These are phyloP conservation scores for Gastrolobium villosum DNA, from an alignment of 306 rosid species.

Conservation along the genomic window DNA sequence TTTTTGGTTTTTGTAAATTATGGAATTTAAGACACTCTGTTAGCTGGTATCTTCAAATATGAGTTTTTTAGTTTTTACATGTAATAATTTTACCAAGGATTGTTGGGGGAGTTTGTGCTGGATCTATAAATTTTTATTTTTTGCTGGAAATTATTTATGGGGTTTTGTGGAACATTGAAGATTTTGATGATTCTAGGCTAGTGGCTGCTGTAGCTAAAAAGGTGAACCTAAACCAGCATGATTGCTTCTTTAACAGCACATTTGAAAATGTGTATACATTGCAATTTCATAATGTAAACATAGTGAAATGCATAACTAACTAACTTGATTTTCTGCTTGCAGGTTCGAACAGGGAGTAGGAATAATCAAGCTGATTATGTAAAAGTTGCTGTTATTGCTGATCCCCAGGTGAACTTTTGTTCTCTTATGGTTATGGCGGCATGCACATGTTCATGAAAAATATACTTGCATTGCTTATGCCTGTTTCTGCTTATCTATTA, in stretches of 20 bases:
- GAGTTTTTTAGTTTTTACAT: background rate
- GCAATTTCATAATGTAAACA: constrained; percentile 26
- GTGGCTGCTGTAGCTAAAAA: background rate
- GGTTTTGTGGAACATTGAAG: constrained; percentile 30
- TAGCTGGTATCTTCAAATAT: background rate
- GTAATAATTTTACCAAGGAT: constrained; percentile 4
- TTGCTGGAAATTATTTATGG: constrained; percentile 12
- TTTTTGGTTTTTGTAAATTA: background rate
- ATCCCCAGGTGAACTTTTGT: constrained; percentile 76
- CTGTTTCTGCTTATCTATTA: constrained; percentile 23
- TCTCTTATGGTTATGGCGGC: constrained; percentile 14
- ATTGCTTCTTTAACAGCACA: background rate
- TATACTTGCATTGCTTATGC: constrained; percentile 19
- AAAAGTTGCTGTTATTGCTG: constrained; percentile 79
- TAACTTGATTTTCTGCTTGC: constrained; percentile 33
- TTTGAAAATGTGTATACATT: constrained; percentile 6
- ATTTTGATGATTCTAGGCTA: constrained; percentile 23
- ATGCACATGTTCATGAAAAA: background rate
- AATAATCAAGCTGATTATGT: constrained; percentile 55
- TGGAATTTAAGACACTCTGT: background rate
- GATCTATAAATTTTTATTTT: constrained; percentile 36
- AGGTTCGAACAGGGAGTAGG: constrained; percentile 50
- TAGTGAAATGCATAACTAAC: constrained; percentile 21
- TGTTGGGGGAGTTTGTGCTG: constrained; percentile 18
- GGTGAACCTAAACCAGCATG: constrained; percentile 8